Base-by-base conservation (phyloP, 192 early-diverging fungal species). In the Mortierella alpina region DNA sequence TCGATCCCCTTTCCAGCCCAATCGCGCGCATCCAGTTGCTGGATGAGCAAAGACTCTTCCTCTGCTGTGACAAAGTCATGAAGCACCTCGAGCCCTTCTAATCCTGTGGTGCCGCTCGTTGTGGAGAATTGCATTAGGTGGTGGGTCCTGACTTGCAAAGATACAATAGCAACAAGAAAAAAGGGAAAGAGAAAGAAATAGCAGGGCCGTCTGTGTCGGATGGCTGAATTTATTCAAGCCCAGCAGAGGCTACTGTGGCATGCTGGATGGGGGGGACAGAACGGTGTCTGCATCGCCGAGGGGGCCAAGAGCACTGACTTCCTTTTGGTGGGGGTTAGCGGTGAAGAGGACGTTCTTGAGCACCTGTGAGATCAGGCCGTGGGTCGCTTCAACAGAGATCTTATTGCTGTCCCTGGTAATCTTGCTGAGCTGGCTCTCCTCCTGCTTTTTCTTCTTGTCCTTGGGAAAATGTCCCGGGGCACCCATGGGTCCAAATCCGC, bases 331-430 rank as follows among this genome's bases (percentile, higher is more conserved):
- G n/a, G 77, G 66, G 45, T 72, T 65, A 47, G 70, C 49, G 4
- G 70, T 96, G 77, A 96, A 96, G 22, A 96, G 69, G 11, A 92
- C 70, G 63, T 93, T 86, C 68, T 96, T 96, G n/a, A 96, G 75
- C 7, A 96, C 91, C 70, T 96, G 95, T 8, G 91, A 86, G 60
- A 96, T 90, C 56, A 95, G 68, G 1, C 93, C 94, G 73, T 96
- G 95, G 0, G 86, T 83, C n/a, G 91, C 90, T 69, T 96, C 95
- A 10, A 88, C 85, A 6, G 91, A 88, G 44, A 95, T 95, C 68
- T 93, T 95, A 45, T 90, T 87, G 63, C 92, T 93, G 63, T 96
- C 93, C 31, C 89, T 85, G 9, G 91, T 90, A 11, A 92, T 88
- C 67, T 93, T 94, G 23, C 86, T 83, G 14, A 95, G 61, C 60